phyloP scores from a whole-genome alignment of 805 yeast genomes.

The Wickerhamomyces subpelliculosus region DNA sequence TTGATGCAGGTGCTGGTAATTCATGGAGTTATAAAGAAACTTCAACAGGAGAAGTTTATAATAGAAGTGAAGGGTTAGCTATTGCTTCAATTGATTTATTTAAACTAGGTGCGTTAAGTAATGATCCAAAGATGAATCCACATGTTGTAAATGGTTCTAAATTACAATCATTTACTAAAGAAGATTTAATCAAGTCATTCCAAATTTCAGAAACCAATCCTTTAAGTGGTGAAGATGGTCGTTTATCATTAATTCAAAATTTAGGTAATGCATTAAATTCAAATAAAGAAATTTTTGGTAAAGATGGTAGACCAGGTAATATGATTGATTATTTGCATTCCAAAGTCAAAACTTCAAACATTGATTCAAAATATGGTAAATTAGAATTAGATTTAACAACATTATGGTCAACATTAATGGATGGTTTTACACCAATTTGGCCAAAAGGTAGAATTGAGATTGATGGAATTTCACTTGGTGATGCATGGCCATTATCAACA shows the following conservation, averaged over 20 bases:
- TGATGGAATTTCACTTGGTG: slow-evolving; percentile 49
- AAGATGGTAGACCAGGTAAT: slow-evolving; percentile 44
- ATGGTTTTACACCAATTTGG: slow-evolving; percentile 54
- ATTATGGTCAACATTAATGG: slow-evolving; percentile 50
- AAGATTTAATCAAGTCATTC: slow-evolving; percentile 33
- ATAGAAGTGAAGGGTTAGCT: slow-evolving; percentile 59
- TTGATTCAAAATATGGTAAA: too few species aligned
- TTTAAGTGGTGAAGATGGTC: slow-evolving; percentile 48
- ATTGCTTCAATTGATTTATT: slow-evolving; percentile 54
- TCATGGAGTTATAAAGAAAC: slow-evolving; percentile 43
- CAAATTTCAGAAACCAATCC: slow-evolving; percentile 44
- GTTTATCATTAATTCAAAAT: slow-evolving; percentile 37
- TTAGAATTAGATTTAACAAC: slow-evolving; percentile 33
- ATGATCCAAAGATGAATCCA: slow-evolving; percentile 23
- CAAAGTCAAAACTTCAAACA: slow-evolving; percentile 9
- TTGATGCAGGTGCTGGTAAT: slow-evolving; percentile 68
- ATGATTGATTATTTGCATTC: slow-evolving; percentile 40
- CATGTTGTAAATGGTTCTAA: slow-evolving; percentile 38
- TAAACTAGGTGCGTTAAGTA: slow-evolving; percentile 38
- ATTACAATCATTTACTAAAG: slow-evolving; percentile 28
- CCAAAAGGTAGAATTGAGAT: slow-evolving; percentile 49
- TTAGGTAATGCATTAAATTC: slow-evolving; percentile 40
- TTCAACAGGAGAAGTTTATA: slow-evolving; percentile 23
- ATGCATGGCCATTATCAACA: slow-evolving; percentile 48
- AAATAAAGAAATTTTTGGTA: slow-evolving; percentile 38